A percentile compares a stretch with the other conserved stretches of the same genome.
phyloP scores from a whole-genome alignment of 495 filamentous ascomycete genomes.

The Thozetella sp. region DNA sequence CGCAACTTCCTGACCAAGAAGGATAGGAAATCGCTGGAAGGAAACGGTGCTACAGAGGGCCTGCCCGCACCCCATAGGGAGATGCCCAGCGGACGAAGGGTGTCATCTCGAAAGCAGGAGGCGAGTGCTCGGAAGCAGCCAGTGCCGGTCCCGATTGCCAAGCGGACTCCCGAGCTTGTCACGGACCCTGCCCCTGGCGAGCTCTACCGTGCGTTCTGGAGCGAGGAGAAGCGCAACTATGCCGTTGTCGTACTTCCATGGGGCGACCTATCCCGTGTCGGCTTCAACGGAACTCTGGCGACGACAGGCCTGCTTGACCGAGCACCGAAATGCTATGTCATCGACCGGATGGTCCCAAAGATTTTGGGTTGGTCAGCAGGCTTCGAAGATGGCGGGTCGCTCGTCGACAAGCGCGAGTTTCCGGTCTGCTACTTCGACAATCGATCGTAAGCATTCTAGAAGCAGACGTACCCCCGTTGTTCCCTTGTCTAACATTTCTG shows the following conservation, averaged over 20 bases:
- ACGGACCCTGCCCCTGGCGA: constrained; percentile 13
- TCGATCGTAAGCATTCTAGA: constrained; percentile 15
- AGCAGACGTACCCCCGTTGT: neutral
- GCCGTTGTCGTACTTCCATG: constrained; percentile 41
- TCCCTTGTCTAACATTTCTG: constrained; percentile 9
- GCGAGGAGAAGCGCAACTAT: constrained; percentile 22
- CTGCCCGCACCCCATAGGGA: neutral
- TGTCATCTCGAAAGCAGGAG: neutral
- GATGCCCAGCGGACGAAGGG: neutral
- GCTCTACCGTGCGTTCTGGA: constrained; percentile 37
- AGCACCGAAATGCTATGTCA: constrained; percentile 35
- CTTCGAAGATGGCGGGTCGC: constrained; percentile 35
- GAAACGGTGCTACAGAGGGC: neutral
- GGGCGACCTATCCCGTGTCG: constrained; percentile 30
- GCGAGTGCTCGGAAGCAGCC: neutral
- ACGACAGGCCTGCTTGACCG: constrained; percentile 31
- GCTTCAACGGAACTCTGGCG: constrained; percentile 27
- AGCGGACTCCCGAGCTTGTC: constrained; percentile 7
- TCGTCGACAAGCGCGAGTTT: constrained; percentile 35
- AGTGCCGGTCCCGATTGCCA: neutral
- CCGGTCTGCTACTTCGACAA: constrained; percentile 43
- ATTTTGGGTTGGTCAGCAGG: constrained; percentile 40
- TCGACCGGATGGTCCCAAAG: constrained; percentile 14
- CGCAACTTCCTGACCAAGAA: constrained; percentile 20
- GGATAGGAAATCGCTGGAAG: neutral